Percentiles rank a stretch among this genome's conserved stretches.
These are phyloP conservation scores for Ulota crispa DNA, from an alignment of 225 moss, liverwort and hornwort species.

Conservation along the genomic window DNA sequence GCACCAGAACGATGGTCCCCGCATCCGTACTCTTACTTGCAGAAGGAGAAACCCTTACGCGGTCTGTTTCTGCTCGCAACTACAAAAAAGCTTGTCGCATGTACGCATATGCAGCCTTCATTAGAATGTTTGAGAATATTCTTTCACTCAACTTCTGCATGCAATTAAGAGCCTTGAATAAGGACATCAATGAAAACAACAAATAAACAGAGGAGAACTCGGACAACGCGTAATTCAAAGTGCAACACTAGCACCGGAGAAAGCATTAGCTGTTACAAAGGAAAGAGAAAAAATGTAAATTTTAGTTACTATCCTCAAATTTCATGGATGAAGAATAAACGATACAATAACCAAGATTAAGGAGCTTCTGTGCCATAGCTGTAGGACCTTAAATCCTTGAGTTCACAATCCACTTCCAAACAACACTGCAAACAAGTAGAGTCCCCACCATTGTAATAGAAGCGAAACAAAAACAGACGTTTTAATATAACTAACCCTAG, in stretches of 20 bases:
- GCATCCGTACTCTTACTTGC: constrained; percentile 52
- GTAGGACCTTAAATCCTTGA: background rate
- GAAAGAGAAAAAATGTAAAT: background rate
- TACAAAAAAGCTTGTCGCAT: constrained; percentile 11
- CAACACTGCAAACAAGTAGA: background rate
- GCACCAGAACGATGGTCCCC: constrained; percentile 83
- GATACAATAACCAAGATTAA: constrained; percentile 1
- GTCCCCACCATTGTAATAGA: background rate
- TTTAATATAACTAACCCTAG: background rate
- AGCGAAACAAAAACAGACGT: background rate
- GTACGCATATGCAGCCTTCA: constrained; percentile 20
- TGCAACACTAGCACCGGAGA: background rate
- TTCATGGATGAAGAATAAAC: background rate
- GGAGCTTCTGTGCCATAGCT: background rate
- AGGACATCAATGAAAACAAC: constrained; percentile 9
- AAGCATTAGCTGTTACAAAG: background rate
- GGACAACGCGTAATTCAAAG: background rate
- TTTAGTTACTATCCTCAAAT: background rate
- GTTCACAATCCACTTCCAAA: background rate
- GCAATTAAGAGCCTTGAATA: constrained; percentile 2
- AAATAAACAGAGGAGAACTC: background rate
- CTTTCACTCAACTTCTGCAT: constrained; percentile 28
- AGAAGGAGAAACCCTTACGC: constrained; percentile 11
- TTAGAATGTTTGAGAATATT: background rate
- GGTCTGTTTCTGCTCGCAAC: constrained; percentile 15